Evolutionary conservation across 352 stramenopile species (phyloP).

Genomic region (Globisporangium nunn): DNA sequence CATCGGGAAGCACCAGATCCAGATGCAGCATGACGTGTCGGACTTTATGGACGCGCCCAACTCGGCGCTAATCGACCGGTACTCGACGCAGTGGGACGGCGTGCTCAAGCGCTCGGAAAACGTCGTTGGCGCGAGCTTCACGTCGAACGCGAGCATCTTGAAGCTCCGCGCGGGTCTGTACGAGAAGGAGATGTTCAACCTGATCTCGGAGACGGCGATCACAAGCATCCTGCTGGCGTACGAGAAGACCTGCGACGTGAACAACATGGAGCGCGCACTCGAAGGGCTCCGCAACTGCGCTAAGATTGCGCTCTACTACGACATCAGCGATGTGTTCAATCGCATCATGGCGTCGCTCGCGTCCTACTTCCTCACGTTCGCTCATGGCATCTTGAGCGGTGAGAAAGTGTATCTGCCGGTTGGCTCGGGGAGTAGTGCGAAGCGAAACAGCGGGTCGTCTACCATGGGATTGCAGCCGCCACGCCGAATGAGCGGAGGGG

Average conservation of each 20-base stretch:
- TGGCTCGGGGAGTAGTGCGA: conserved; percentile 20
- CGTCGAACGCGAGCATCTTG: conserved; percentile 78
- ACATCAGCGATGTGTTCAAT: conserved; percentile 77
- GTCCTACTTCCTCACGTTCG: conserved; percentile 82
- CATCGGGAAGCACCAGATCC: conserved; percentile 77
- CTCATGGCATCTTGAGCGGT: conserved; percentile 73
- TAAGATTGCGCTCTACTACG: conserved; percentile 83
- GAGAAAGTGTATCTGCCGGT: conserved; percentile 76
- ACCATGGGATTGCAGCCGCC: not conserved
- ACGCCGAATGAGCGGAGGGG: conserved; percentile 5
- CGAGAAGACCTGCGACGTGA: conserved; percentile 77
- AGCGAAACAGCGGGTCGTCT: conserved; percentile 10
- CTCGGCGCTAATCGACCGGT: conserved; percentile 61
- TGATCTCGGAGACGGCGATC: conserved; percentile 75
- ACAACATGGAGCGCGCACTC: conserved; percentile 78
- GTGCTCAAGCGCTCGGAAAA: conserved; percentile 84
- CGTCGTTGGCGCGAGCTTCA: conserved; percentile 82
- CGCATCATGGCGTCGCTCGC: conserved; percentile 72
- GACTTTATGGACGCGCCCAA: conserved; percentile 63
- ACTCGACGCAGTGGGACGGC: conserved; percentile 85
- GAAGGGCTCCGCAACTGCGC: conserved; percentile 79
- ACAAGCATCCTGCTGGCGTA: conserved; percentile 77
- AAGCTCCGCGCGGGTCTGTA: conserved; percentile 80
- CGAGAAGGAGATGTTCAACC: conserved; percentile 85
- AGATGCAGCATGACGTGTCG: conserved; percentile 86